These are phyloP conservation scores for Plectosphaerella sp. DNA, from an alignment of 2,329 filamentous ascomycete genomes.

Conservation along the genomic window DNA sequence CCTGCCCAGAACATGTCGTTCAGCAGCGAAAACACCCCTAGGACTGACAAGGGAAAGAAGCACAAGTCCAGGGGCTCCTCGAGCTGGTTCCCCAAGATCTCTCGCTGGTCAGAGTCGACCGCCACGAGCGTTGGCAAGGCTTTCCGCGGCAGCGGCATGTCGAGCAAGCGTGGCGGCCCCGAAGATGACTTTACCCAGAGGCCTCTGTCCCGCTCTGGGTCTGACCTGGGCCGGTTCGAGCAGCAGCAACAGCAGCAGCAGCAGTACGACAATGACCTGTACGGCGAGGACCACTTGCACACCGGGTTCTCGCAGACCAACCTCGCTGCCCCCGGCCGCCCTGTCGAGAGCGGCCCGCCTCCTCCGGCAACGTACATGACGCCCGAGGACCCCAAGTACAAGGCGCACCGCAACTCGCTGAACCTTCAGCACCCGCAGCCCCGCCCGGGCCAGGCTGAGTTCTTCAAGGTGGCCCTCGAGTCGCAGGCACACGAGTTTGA, in stretches of 20 bases:
- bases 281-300: conserved; percentile 58
- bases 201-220: conserved; percentile 70
- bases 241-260: conserved; percentile 48
- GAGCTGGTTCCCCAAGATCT: conserved; percentile 82
- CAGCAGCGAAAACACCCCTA: conserved; percentile 77
- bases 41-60: conserved; percentile 73
- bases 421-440: conserved; percentile 79
- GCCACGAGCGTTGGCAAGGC: conserved; percentile 79
- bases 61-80: conserved; percentile 83
- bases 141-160: conserved; percentile 62
- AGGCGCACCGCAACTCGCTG: conserved; percentile 74
- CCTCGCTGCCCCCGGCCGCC: conserved; percentile 24
- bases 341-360: conserved; percentile 11
- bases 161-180: conserved; percentile 49
- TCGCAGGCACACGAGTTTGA: conserved; percentile 67
- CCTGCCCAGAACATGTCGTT: conserved; percentile 35
- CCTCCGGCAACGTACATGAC: conserved; percentile 51
- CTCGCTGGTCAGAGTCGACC: conserved; percentile 95
- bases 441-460: conserved; percentile 66
- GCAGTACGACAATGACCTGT: conserved; percentile 47
- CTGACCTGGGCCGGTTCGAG: conserved; percentile 66
- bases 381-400: conserved; percentile 71
- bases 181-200: conserved; percentile 56
- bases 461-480: conserved; percentile 70
- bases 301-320: conserved; percentile 51